Evolutionary conservation across 805 yeast species (phyloP), one percentile per base, ranked within the genome.

Genomic region (Myxozyma vanderwaltii): DNA sequence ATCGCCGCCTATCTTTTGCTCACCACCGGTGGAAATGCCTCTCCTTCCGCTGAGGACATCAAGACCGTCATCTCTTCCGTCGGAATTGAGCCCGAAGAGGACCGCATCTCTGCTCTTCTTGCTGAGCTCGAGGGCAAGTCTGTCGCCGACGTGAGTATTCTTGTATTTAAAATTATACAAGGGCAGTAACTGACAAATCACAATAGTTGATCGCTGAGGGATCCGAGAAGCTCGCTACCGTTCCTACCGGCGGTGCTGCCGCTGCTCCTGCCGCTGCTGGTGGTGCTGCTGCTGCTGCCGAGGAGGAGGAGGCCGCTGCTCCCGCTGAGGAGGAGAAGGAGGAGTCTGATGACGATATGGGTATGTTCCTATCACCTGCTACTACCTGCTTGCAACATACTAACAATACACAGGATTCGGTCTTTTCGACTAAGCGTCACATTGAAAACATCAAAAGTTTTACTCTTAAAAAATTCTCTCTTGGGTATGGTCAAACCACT

Each of bases 1-100:
- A 88, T 94, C 82, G 99, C 99, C 82, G 98, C 99, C 81, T 94
- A 94, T 85, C 88, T 94, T 81, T 88, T 92, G 82, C 86, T 94
- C 81, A 91, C 87, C 82, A 91, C 94, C 79, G 96, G 96, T 81
- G 99, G 98, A 79, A 86, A 85, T 83, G 78, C 91, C 77, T 76
- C 94, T 74, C 98, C 99, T 81, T 82, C 96, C 71, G 95, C 96
- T 72, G 85, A 88, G 75, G 92, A 90, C 79, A 84, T 94, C 84
- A 81, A 89, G 80, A 74, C 86, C 71, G 87, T 94, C 74, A 86
- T 94, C 77, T 87, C 89, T 77, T 82, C 98, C 61, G 98, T 92
- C 74, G 97, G 97, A 79, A 86, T 89, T 72, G 99, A 94, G 79
- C 89, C 86, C 76, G 97, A 94, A 76, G 90, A 87, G 74, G 83